These are phyloP conservation scores for Metschnikowia lachancei DNA, from an alignment of 805 yeast species.

Conservation along the genomic window DNA sequence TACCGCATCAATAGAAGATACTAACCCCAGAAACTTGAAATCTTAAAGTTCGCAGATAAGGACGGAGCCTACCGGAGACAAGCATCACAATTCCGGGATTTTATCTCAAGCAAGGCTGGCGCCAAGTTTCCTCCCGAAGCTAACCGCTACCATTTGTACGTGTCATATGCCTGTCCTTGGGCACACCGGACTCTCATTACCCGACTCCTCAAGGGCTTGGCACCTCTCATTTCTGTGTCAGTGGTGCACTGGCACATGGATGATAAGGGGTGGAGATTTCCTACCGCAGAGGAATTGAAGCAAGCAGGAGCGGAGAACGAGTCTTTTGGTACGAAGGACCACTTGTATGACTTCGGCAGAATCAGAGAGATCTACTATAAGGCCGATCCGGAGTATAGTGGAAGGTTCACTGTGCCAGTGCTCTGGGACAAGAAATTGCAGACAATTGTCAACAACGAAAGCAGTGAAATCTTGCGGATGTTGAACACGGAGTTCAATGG, in stretches of 20 bases:
- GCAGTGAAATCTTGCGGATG: slow-evolving; percentile 84
- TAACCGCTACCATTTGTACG: slow-evolving; percentile 82
- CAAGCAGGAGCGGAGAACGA: slow-evolving; percentile 51
- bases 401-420: slow-evolving; percentile 89
- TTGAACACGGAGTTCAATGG: slow-evolving; percentile 70
- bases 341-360: slow-evolving; percentile 55
- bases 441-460: slow-evolving; percentile 89
- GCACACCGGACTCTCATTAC: slow-evolving; percentile 83
- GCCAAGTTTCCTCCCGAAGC: slow-evolving; percentile 70
- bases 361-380: slow-evolving; percentile 71
- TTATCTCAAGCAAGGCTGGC: slow-evolving; percentile 55
- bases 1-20: too few relatives aligned
- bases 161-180: slow-evolving; percentile 93
- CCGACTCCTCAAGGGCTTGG: slow-evolving; percentile 67
- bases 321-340: slow-evolving; percentile 36
- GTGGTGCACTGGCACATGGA: slow-evolving; percentile 94
- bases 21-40: slow-evolving; percentile 33
- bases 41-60: slow-evolving; percentile 48
- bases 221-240: slow-evolving; percentile 57
- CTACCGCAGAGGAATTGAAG: slow-evolving; percentile 43
- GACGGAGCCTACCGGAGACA: slow-evolving; percentile 58
- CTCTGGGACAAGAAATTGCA: slow-evolving; percentile 82
- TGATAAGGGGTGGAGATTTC: slow-evolving; percentile 84
- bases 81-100: slow-evolving; percentile 59
- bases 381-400: slow-evolving; percentile 71